Evolutionary conservation across 306 rosid genomes (phyloP), one percentile per base, ranked within the genome.

Genomic region (Corylus heterophylla): DNA sequence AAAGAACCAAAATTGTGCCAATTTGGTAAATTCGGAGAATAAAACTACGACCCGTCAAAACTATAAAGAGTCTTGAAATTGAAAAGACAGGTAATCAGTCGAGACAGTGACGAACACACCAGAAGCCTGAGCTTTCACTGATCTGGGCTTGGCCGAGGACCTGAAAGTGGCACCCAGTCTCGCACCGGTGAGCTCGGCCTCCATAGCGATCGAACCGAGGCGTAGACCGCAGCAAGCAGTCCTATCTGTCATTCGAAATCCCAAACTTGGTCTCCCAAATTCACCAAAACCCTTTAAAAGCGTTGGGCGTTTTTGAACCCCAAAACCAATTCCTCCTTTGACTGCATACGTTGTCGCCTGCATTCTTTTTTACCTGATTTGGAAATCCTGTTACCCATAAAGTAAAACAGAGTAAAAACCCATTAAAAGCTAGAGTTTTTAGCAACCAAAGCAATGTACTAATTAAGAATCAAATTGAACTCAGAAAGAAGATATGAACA

Each of bases 121-220:
- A 54, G 96, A 83, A 85, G 97, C 86, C 35, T 81, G 91, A 71
- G 88, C 86, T 83, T 80, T 86, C 84, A 83, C 50, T 62, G 91
- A 84, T 87, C 90, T 88, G 75, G 86, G 67, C 76, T 87, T 94
- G 56, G 84, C 83, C 0, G 85, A 80, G 12, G 92, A 79, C 55
- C 91, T 83, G 79, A 88, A 82, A 85, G 88, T 83, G 71, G 84
- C 71, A 51, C 79, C 88, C n/a, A 29, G 59, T 76, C 89, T 86
- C 68, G 78, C 66, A 37, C 83, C 37, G 10, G 71, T 81, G 52
- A 92, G 78, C 85, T 87, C 89, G 7, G 89, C 81, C 70, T 90
- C 94, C 94, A 86, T 89, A 11, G 79, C 27, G 55, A 54, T 73
- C 7, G 90, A 86, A 79, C 78, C 79, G 54, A 82, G 80, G 75